Evolutionary conservation across 495 filamentous ascomycete genomes (phyloP).

Genomic region (Annulohypoxylon maeteangense): DNA sequence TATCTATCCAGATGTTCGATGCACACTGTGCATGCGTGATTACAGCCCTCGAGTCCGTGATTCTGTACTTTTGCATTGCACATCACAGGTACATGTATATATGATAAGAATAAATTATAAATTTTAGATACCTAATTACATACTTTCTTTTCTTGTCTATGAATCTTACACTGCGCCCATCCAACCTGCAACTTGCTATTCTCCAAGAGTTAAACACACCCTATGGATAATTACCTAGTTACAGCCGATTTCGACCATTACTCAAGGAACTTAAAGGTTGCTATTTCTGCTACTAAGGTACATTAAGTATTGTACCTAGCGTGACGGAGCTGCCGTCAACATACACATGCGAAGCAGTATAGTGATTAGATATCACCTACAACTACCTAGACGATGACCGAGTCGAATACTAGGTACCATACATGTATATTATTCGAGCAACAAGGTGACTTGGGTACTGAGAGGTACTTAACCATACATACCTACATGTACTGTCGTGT

Average conservation of each 20-base stretch:
- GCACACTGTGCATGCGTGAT: conserved; percentile 6
- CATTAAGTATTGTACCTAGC: not conserved
- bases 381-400: not conserved
- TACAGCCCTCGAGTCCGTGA: not conserved
- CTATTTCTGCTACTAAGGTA: not conserved
- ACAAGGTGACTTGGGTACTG: not conserved
- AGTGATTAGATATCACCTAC: not conserved
- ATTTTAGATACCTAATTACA: not conserved
- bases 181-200: not conserved
- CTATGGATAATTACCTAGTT: not conserved
- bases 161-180: not conserved
- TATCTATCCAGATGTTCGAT: not conserved
- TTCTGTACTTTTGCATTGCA: conserved; percentile 1
- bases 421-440: not conserved
- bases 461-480: too few species aligned
- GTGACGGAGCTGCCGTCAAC: not conserved
- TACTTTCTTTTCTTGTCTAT: not conserved
- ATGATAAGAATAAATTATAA: not conserved
- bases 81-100: not conserved
- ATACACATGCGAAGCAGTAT: too few species aligned
- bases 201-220: not conserved
- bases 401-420: not conserved
- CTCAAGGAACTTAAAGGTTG: not conserved
- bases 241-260: not conserved
- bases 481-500: not conserved